Conservation (phyloP, 768 basidiomycete genomes). For the Mycena filopes region DNA sequence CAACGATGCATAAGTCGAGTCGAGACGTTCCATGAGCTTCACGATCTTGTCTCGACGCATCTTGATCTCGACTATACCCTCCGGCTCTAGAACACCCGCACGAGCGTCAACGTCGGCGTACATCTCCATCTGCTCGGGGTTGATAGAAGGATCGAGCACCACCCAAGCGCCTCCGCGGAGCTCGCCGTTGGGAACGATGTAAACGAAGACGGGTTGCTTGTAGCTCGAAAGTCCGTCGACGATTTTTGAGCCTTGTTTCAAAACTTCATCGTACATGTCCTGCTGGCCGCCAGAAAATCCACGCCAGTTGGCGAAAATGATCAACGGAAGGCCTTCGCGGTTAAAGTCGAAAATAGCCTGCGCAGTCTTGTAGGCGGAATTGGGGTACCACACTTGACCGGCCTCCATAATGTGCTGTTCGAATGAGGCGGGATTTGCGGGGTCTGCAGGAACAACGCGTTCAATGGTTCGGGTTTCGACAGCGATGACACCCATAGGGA, state of each 20-base stretch:
- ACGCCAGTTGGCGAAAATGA: constrained; percentile 99
- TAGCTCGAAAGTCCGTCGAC: constrained; percentile 97
- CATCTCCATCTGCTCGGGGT: constrained; percentile 98
- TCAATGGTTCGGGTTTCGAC: constrained; percentile 98
- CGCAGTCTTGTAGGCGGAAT: constrained; percentile 99
- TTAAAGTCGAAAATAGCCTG: constrained; percentile 99
- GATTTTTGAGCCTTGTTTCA: constrained; percentile 98
- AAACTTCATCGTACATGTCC: constrained; percentile 98
- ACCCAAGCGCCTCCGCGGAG: constrained; percentile 99
- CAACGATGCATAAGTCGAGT: constrained; percentile 80
- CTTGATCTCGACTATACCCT: constrained; percentile 98
- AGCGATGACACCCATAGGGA: constrained; percentile 97
- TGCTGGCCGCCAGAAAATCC: constrained; percentile 99
- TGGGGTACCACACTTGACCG: constrained; percentile 99
- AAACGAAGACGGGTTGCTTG: constrained; percentile 98
- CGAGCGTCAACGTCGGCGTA: constrained; percentile 96
- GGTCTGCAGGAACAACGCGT: constrained; percentile 95
- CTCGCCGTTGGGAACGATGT: constrained; percentile 98
- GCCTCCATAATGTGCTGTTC: constrained; percentile 99
- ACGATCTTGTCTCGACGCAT: constrained; percentile 95
- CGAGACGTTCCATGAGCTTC: constrained; percentile 92
- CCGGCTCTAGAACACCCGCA: constrained; percentile 96
- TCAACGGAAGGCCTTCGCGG: constrained; percentile 94
- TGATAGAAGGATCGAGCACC: constrained; percentile 97
- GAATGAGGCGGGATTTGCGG: constrained; percentile 95